These are phyloP conservation scores for Leccinum disarticulatum DNA, from an alignment of 768 basidiomycete species.

Conservation along the genomic window DNA sequence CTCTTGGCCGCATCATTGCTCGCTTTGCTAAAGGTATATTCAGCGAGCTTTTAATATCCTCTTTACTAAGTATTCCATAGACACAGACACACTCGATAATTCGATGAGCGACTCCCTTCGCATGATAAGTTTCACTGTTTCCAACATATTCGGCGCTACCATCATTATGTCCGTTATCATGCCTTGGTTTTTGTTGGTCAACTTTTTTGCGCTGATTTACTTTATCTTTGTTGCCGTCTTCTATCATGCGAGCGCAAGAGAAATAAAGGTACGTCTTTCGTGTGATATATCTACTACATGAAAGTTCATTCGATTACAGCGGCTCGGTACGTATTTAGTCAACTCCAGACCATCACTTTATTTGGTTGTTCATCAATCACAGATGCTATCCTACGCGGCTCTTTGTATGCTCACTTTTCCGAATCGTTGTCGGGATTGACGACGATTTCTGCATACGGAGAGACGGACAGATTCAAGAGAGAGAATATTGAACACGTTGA, in stretches of 20 bases:
- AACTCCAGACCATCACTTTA: not conserved
- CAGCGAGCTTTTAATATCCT: not conserved
- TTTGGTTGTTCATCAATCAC: not conserved
- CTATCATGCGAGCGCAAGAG: conserved; percentile 84
- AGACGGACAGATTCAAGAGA: conserved; percentile 66
- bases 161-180: conserved; percentile 75
- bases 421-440: conserved; percentile 85
- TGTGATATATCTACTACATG: not conserved
- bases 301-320: conserved; percentile 34
- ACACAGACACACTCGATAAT: conserved; percentile 83
- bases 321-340: conserved; percentile 44
- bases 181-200: conserved; percentile 84
- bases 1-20: conserved; percentile 86
- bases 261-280: conserved; percentile 62
- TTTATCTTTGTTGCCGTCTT: conserved; percentile 77
- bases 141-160: conserved; percentile 69
- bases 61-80: conserved; percentile 24
- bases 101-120: conserved; percentile 72
- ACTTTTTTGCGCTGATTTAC: conserved; percentile 53
- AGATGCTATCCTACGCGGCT: conserved; percentile 85
- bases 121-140: conserved; percentile 64
- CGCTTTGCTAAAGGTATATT: conserved; percentile 74
- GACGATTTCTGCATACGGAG: conserved; percentile 88
- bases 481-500: conserved; percentile 80
- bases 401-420: conserved; percentile 89